Evolutionary conservation across 2,329 filamentous ascomycete genomes (phyloP), one percentile per base, ranked within the genome.

Genomic region (Botrytis porri): DNA sequence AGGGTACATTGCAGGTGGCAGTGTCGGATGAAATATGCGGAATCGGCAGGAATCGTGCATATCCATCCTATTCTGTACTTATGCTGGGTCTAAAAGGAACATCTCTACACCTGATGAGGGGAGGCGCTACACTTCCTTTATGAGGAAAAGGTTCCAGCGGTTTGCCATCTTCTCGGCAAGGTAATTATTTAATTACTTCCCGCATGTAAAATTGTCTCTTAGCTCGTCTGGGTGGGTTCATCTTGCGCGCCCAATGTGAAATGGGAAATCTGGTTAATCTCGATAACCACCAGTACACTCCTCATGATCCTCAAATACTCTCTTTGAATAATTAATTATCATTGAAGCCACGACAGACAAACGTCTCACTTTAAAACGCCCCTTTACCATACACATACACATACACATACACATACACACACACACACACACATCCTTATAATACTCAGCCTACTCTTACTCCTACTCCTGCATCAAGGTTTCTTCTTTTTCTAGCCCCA

Each of bases 261-360:
- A 57, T 29, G 12, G 64, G 18, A 64, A 43, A 43, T 66, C 69
- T 66, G 43, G 64, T 66, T 72, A 64, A 69, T 62, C 39, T 62
- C 35, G 25, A 29, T 45, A 57, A 9, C 51, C 51, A 57, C 51
- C 51, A n/a, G 14, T 29, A 9, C 69, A 48, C 35, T 62, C 35
- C 35, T 18, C 51, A 57, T 57, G 51, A 57, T 57, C 51, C 51
- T 16, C 51, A n/a, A 54, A 29, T 29, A 2, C 14, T 51, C 45
- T 51, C 51, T 54, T 7, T n/a, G 16, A 16, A 16, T 32, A 29
- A 57, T 57, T 29, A 39, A 39, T 62, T 25, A 32, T 69, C 39
- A 61, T 71, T 72, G 73, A 74, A 75, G 76, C 75, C 76, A 77
- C 77, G 41, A 72, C 67, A 64, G 51, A 29, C 51, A 41, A 41